Base-by-base conservation (phyloP, 2,329 filamentous ascomycete species). In the Parastagonospora nodorum region DNA sequence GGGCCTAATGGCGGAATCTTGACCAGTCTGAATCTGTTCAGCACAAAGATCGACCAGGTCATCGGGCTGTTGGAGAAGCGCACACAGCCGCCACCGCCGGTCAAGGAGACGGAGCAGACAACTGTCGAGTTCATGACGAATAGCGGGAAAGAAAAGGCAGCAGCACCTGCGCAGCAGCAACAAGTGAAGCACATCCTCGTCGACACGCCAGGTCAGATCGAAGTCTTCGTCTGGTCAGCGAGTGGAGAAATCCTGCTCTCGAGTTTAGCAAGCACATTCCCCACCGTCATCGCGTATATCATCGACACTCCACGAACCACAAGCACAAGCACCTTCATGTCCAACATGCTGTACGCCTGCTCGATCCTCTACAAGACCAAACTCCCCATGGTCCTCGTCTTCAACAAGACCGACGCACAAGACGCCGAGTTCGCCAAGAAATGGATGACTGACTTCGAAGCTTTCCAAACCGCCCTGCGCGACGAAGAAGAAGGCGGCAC, bases 401-500 rank as follows among this genome's bases (percentile, higher is more conserved):
- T 99, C 82, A 99, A 99, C 81, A 99, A 99, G 79, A 97, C 92
- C 0, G 94, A 99, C 67, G 91, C 96, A 36, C 91, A 96, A 73
- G 89, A 95, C 66, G 90, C 92, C 0, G 83, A 84, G 24, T 96
- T 96, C 67, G 94, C 92, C 1, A 94, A 93, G 77, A 92, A 97
- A 71, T 99, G 95, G 94, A 99, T 99, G 94, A 96, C 92, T 5
- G 93, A 99, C 74, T 99, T 97, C 67, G 94, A 99, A 60, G 86
- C 89, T 1, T 99, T 99, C 77, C 94, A 97, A 72, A 85, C 85
- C 12, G 93, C 95, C 1, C 80, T 99, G 39, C 84, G 85, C 42
- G 78, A 84, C 24, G 94, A 97, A 67, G 90, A 97, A 71, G 86
- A 88, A 48, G 80, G 82, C 7, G 91, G 92, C 39, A 86, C 84